Conservation (phyloP, 2,329 filamentous ascomycete genomes). For the Botrytis deweyae region DNA sequence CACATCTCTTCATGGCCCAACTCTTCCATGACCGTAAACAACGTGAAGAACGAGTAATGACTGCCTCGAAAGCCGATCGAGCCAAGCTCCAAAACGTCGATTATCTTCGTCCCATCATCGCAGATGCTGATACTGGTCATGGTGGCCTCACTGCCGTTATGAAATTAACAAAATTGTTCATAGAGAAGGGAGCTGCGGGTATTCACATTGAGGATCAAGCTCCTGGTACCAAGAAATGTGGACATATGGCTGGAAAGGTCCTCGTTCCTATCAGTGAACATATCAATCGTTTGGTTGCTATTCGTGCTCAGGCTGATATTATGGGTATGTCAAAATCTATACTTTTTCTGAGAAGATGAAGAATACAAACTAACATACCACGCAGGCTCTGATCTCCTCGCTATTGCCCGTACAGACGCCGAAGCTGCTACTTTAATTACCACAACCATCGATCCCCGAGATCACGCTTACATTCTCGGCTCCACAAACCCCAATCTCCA, state of each 20-base stretch:
- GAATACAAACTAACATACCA: not conserved
- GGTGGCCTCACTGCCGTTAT: constrained; percentile 97
- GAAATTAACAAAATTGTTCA: constrained; percentile 97
- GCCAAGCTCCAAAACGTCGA: constrained; percentile 76
- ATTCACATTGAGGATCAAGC: constrained; percentile 99
- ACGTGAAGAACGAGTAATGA: constrained; percentile 85
- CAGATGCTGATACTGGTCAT: constrained; percentile 95
- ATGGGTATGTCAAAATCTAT: constrained; percentile 63
- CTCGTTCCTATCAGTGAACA: constrained; percentile 96
- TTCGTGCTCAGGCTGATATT: constrained; percentile 96
- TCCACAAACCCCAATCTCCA: constrained; percentile 81
- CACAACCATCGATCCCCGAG: constrained; percentile 90
- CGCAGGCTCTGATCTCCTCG: constrained; percentile 76
- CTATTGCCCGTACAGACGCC: constrained; percentile 92
- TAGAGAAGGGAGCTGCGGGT: constrained; percentile 93
- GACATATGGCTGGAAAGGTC: constrained; percentile 98
- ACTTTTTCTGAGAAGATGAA: not conserved
- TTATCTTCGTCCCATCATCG: constrained; percentile 93
- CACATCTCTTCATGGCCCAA: constrained; percentile 96
- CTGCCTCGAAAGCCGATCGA: constrained; percentile 67
- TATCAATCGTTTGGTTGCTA: constrained; percentile 95
- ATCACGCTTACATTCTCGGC: constrained; percentile 91
- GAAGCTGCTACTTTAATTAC: constrained; percentile 97
- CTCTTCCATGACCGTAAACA: constrained; percentile 99
- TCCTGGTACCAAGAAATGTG: constrained; percentile 98